A percentile compares a stretch with the other conserved stretches of the same genome.
phyloP scores from a whole-genome alignment of 2,329 filamentous ascomycete genomes.

The Fusarium longipes region DNA sequence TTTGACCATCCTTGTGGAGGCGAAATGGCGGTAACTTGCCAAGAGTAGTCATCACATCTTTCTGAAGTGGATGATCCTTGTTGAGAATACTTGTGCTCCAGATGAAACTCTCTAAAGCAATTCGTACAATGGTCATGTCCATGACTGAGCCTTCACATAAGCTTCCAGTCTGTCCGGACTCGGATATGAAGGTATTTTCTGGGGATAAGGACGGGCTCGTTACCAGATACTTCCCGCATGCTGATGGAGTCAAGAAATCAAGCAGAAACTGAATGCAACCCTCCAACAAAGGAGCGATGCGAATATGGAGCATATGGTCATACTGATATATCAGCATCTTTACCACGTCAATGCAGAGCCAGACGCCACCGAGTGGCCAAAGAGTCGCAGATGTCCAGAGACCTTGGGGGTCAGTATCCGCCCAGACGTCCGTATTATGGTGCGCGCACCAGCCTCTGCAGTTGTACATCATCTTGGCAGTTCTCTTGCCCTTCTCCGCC shows the following conservation, averaged over 20 bases:
- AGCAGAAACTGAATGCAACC: conserved; percentile 53
- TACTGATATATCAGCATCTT: conserved; percentile 43
- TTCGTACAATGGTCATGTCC: conserved; percentile 37
- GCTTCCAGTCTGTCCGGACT: conserved; percentile 23
- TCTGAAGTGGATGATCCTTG: conserved; percentile 4
- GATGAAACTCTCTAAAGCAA: conserved; percentile 39
- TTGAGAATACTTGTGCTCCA: conserved; percentile 26
- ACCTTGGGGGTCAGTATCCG: conserved; percentile 53
- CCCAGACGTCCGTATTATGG: conserved; percentile 56
- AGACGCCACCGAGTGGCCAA: conserved; percentile 44
- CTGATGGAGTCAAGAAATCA: conserved; percentile 51
- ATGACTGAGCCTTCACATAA: conserved; percentile 46
- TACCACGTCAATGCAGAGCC: conserved; percentile 42
- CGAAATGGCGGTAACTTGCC: conserved; percentile 22
- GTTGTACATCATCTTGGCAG: conserved; percentile 53
- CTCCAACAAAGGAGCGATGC: conserved; percentile 49
- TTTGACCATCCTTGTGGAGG: conserved; percentile 36
- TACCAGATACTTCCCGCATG: conserved; percentile 44
- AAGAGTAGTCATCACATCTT: background rate
- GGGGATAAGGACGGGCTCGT: conserved; percentile 45
- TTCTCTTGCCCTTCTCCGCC: conserved; percentile 46
- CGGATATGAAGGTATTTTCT: conserved; percentile 41
- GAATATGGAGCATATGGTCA: conserved; percentile 27
- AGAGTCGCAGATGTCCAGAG: conserved; percentile 46
- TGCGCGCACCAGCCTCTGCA: conserved; percentile 53